Conservation (phyloP, 1,284 basidiomycete genomes). For the Irpex lacteus region DNA sequence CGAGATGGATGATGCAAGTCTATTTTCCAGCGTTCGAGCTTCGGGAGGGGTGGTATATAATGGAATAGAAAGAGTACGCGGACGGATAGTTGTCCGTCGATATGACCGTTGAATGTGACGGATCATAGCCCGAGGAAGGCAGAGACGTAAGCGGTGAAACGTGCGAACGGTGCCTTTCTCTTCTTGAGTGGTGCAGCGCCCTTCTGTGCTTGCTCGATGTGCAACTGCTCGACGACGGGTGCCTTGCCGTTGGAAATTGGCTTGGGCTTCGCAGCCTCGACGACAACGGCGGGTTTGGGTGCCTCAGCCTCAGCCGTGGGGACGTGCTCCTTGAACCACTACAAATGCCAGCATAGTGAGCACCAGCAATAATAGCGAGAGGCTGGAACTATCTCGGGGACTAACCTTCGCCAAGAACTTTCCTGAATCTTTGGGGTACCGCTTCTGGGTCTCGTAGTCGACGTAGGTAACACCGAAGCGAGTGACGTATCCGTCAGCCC, state of each 20-base stretch:
- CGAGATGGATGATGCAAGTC: not conserved
- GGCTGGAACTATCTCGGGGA: not conserved
- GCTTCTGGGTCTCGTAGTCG: conserved; percentile 67
- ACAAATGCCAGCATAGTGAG: not conserved
- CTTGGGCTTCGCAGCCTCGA: conserved; percentile 7
- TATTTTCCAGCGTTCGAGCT: not conserved
- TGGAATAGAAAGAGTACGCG: not conserved
- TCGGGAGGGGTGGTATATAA: not conserved
- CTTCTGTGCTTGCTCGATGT: conserved; percentile 2
- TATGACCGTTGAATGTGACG: not conserved
- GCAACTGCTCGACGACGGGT: not conserved
- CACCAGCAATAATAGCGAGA: not conserved
- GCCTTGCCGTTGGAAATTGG: conserved; percentile 6
- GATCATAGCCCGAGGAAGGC: conserved; percentile 27
- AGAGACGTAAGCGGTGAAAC: conserved; percentile 28
- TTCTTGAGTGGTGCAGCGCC: conserved; percentile 20
- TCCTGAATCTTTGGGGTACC: conserved; percentile 68
- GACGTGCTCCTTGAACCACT: conserved; percentile 33
- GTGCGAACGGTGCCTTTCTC: conserved; percentile 27
- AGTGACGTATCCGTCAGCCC: conserved; percentile 62
- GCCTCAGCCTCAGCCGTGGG: conserved; percentile 3
- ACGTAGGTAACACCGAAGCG: conserved; percentile 68
- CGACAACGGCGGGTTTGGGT: not conserved
- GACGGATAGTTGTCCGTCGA: not conserved
- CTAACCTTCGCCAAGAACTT: conserved; percentile 45